Evolutionary conservation across 140 eudicot species (phyloP), one percentile per base, ranked within the genome.

Genomic region (Erigeron philadelphicus): DNA sequence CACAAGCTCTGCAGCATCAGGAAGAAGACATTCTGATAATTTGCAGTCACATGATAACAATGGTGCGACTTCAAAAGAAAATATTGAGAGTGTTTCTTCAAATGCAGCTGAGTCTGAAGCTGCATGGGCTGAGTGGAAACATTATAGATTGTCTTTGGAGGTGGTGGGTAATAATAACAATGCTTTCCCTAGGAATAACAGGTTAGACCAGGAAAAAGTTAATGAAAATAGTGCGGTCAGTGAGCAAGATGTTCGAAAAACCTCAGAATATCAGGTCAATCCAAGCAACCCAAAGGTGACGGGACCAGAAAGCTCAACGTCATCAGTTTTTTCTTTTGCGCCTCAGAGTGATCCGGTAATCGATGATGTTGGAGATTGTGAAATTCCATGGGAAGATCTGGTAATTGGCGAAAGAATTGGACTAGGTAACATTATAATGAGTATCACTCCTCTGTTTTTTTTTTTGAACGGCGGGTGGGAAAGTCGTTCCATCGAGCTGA

Each of bases 291-390:
- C 56, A 41, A 81, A 75, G 66, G 11, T 73, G 81, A 71, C 25
- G 56, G 75, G 71, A 61, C 63, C 81, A 45, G 95, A 66, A 77
- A 75, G 80, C 78, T 74, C 81, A 69, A 44, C 84, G 55, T 68
- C 78, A 70, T 56, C 88, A 7, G 25, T 21, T 71, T 67, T 65
- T 74, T 47, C 72, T 42, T 61, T 78, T 79, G 75, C 79, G 31
- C 71, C 57, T 72, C 81, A 76, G 55, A 82, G 71, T 81, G 88
- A 84, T 69, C 86, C 87, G 47, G 87, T 81, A 35, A 84, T 93
- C 60, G 97, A 89, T 77, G 99, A 94, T 81, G 99, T 94, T 52
- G 87, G 93, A 62, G 95, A 89, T n/a, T 89, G 97, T 83, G 99
- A 94, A 85, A 87, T 94, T 77, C 85, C 87, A 17, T 94, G 99